Percentiles rank a stretch among this genome's conserved stretches.
Evolutionary conservation across 2,329 filamentous ascomycete genomes (phyloP).

Genomic region (Coniochaeta ligniaria): DNA sequence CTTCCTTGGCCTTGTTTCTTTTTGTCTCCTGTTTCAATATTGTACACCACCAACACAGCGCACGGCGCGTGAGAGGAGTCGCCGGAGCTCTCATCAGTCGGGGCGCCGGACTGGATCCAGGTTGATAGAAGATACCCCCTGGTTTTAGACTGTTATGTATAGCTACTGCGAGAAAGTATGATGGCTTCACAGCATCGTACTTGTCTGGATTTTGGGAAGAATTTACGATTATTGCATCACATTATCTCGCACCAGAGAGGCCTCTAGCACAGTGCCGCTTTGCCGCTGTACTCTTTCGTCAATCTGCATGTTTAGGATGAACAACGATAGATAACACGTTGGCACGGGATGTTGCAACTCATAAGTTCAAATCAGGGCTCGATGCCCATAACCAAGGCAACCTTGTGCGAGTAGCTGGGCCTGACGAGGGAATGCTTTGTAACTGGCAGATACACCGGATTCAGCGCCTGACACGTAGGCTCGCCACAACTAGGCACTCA

Average conservation of each 20-base stretch:
- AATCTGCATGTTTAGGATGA: background rate
- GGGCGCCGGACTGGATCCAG: constrained; percentile 22
- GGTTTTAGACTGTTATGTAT: constrained; percentile 19
- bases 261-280: too few species aligned
- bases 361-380: background rate
- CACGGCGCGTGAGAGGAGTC: constrained; percentile 1
- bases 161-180: constrained; percentile 13
- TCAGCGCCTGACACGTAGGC: background rate
- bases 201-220: background rate
- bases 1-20: background rate
- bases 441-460: background rate
- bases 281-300: background rate
- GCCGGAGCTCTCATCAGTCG: constrained; percentile 11
- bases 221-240: background rate
- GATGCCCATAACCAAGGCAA: background rate
- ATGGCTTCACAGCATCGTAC: constrained; percentile 15
- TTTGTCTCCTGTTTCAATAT: constrained; percentile 7
- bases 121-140: constrained; percentile 23
- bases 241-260: background rate
- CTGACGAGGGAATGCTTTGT: background rate
- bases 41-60: constrained; percentile 12
- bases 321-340: background rate
- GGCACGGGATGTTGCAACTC: background rate
- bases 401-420: background rate
- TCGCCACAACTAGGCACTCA: background rate